Evolutionary conservation across 495 filamentous ascomycete genomes (phyloP).

Genomic region (Aspergillus sclerotioniger): DNA sequence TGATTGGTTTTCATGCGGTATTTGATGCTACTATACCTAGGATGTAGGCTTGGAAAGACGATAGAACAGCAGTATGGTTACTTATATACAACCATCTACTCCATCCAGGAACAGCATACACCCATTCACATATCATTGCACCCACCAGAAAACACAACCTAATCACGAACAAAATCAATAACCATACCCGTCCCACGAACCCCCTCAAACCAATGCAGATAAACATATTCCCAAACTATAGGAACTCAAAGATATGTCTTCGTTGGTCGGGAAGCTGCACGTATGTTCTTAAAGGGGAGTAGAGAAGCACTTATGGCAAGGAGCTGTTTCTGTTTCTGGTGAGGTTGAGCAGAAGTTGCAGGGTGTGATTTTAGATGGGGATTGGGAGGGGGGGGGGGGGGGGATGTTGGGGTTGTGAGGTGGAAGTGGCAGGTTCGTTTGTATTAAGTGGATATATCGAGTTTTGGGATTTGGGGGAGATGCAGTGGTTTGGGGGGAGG

Average conservation of each 20-base stretch:
- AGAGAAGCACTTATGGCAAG: too few relatives aligned
- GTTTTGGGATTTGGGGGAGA: too few relatives aligned
- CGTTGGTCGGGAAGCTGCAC: too few relatives aligned
- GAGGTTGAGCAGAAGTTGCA: conserved; percentile 49
- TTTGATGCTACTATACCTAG: too few relatives aligned
- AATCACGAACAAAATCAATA: too few relatives aligned
- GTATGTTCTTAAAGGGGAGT: too few relatives aligned
- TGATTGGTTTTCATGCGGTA: conserved; percentile 18
- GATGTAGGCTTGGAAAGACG: too few relatives aligned
- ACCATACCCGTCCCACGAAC: conserved; percentile 20
- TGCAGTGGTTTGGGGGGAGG: not conserved
- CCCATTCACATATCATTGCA: too few relatives aligned
- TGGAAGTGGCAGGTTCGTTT: conserved; percentile 16
- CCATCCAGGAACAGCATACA: too few relatives aligned
- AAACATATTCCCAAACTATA: conserved; percentile 25
- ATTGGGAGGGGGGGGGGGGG: conserved; percentile 22
- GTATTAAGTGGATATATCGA: not conserved
- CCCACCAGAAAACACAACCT: too few relatives aligned
- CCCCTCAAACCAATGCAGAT: conserved; percentile 29
- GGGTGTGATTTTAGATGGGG: conserved; percentile 7
- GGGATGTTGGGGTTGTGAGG: conserved; percentile 6
- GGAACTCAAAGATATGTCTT: conserved; percentile 20
- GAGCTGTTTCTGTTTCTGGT: conserved; percentile 43
- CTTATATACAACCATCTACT: too few relatives aligned
- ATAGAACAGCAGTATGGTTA: too few relatives aligned